Percentiles rank a stretch among this genome's conserved stretches.
phyloP scores from a whole-genome alignment of 306 rosid species.

The Cicer pinnatifidum region DNA sequence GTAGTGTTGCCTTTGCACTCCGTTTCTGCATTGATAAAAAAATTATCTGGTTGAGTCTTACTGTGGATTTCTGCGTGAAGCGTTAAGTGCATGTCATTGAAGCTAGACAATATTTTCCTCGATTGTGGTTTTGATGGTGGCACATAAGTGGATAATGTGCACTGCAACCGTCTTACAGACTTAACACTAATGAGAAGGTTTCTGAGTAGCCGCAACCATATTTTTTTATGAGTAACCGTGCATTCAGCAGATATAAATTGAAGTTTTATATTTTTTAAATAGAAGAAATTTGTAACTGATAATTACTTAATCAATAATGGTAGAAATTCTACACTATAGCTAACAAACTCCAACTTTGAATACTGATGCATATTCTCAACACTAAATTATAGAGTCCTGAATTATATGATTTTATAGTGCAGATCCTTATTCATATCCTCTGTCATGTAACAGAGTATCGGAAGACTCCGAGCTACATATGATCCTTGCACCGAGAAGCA shows the following conservation, averaged over 20 bases:
- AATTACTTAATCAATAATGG: not conserved
- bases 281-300: not conserved
- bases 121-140: too few species aligned
- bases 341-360: not conserved
- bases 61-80: not conserved
- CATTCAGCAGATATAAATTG: not conserved
- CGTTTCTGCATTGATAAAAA: not conserved
- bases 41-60: not conserved
- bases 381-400: not conserved
- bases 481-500: conserved; percentile 92
- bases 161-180: not conserved
- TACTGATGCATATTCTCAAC: not conserved
- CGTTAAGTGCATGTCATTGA: not conserved
- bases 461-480: conserved; percentile 57
- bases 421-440: conserved; percentile 37
- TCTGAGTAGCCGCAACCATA: not conserved
- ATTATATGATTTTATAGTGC: conserved; percentile 14
- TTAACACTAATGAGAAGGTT: not conserved
- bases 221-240: not conserved
- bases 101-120: not conserved
- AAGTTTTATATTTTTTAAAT: not conserved
- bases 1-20: not conserved
- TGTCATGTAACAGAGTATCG: conserved; percentile 56
- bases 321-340: not conserved
- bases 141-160: not conserved